Evolutionary conservation across 192 early-diverging fungal species (phyloP).

Genomic region (Chytriomyces sp.): DNA sequence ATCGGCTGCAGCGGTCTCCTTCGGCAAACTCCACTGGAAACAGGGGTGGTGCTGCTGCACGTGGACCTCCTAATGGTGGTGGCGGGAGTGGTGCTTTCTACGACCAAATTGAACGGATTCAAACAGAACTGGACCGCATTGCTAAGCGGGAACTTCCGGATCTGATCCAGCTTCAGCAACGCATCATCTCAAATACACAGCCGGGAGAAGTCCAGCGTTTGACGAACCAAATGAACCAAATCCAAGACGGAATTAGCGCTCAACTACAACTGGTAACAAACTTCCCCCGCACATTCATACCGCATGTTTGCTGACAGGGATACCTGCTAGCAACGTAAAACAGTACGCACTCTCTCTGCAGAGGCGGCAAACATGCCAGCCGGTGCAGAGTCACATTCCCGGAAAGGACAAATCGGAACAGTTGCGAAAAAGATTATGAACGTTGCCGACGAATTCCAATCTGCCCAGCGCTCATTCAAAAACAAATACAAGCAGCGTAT

Average conservation of each 20-base stretch:
- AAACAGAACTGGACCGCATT: conserved; percentile 38
- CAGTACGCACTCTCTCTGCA: conserved; percentile 30
- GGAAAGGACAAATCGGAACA: conserved; percentile 46
- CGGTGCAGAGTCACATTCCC: conserved; percentile 33
- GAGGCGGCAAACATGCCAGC: conserved; percentile 36
- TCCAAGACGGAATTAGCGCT: conserved; percentile 20
- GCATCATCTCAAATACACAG: conserved; percentile 33
- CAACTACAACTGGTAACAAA: conserved; percentile 17
- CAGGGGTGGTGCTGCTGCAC: not conserved
- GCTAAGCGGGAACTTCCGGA: conserved; percentile 15
- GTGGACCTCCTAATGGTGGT: not conserved
- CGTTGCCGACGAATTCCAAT: conserved; percentile 49
- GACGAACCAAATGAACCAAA: conserved; percentile 20
- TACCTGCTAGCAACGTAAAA: conserved; percentile 23
- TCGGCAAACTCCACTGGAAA: not conserved
- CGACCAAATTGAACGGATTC: conserved; percentile 35
- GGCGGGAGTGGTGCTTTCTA: conserved; percentile 28
- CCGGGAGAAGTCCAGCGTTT: conserved; percentile 33
- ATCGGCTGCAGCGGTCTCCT: not conserved
- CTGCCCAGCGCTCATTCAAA: conserved; percentile 46
- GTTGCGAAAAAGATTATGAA: conserved; percentile 50
- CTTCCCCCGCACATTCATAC: conserved; percentile 1
- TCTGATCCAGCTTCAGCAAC: conserved; percentile 38
- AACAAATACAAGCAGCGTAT: conserved; percentile 53
- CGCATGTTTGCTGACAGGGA: conserved; percentile 36